Conservation (phyloP, 2,329 filamentous ascomycete species). For the Harringtonia lauricola region DNA sequence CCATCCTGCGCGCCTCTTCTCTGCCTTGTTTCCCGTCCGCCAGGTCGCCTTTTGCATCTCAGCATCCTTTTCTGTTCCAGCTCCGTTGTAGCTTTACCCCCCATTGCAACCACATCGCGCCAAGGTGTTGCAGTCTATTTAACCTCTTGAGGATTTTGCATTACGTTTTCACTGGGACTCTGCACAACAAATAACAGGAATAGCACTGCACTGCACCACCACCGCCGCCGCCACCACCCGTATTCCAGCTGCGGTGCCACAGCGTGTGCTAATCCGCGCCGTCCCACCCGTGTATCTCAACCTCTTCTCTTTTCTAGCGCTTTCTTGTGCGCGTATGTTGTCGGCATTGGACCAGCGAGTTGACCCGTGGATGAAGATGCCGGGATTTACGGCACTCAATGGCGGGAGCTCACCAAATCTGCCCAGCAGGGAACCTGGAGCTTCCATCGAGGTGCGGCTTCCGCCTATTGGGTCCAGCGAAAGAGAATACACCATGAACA, state of each 20-base stretch:
- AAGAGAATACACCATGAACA: conserved; percentile 12
- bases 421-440: conserved; percentile 1
- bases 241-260: too few relatives aligned
- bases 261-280: too few relatives aligned
- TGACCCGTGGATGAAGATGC: conserved; percentile 26
- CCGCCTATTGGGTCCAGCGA: conserved; percentile 23
- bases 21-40: background rate
- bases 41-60: background rate
- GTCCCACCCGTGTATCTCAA: too few relatives aligned
- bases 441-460: conserved; percentile 11
- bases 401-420: conserved; percentile 30
- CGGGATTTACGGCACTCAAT: conserved; percentile 41
- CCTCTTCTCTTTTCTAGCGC: too few relatives aligned
- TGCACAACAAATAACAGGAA: too few relatives aligned
- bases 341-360: conserved; percentile 6
- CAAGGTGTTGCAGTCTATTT: too few relatives aligned
- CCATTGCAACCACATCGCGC: too few relatives aligned
- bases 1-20: background rate
- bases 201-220: too few relatives aligned
- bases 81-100: too few relatives aligned
- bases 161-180: too few relatives aligned
- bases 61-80: background rate
- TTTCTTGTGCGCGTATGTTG: conserved; percentile 4
- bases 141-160: background rate
- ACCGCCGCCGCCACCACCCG: too few relatives aligned